Percentiles rank a stretch among this genome's conserved stretches.
phyloP scores from a whole-genome alignment of 2,329 filamentous ascomycete species.

The Fusarium bulbicola region DNA sequence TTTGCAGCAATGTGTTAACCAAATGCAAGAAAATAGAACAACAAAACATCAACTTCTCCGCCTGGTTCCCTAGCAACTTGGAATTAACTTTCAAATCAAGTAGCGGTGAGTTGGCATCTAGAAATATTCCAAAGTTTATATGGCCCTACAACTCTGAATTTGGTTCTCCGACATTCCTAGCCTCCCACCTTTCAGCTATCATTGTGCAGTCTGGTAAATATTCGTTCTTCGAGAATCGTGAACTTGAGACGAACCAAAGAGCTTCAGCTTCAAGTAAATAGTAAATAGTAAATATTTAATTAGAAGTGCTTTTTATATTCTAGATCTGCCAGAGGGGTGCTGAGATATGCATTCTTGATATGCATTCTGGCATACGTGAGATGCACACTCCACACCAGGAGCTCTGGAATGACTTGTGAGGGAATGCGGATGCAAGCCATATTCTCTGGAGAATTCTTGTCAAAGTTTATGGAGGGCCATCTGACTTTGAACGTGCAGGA shows the following conservation, averaged over 20 bases:
- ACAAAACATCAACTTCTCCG: slow-evolving; percentile 21
- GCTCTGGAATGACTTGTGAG: slow-evolving; percentile 30
- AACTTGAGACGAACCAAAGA: background rate
- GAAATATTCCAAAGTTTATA: slow-evolving; percentile 32
- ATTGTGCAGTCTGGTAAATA: background rate
- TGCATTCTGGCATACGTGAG: slow-evolving; percentile 21
- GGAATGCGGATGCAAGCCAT: slow-evolving; percentile 38
- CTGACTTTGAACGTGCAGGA: slow-evolving; percentile 14
- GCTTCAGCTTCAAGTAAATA: background rate
- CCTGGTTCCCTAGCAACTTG: slow-evolving; percentile 30
- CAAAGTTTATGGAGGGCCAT: slow-evolving; percentile 28
- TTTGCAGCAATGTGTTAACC: background rate
- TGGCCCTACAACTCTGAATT: slow-evolving; percentile 9
- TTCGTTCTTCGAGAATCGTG: background rate
- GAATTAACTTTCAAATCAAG: slow-evolving; percentile 26
- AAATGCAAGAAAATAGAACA: slow-evolving; percentile 3
- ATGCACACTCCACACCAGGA: slow-evolving; percentile 33
- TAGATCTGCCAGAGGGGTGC: slow-evolving; percentile 14
- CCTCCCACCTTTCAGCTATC: background rate
- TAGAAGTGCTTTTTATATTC: background rate
- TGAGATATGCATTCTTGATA: slow-evolving; percentile 24
- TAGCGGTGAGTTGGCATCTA: slow-evolving; percentile 20
- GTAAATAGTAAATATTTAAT: background rate
- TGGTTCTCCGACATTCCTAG: slow-evolving; percentile 25
- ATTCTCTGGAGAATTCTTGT: slow-evolving; percentile 33